Evolutionary conservation across 805 yeast genomes (phyloP).

Genomic region (Candida suzukii): DNA sequence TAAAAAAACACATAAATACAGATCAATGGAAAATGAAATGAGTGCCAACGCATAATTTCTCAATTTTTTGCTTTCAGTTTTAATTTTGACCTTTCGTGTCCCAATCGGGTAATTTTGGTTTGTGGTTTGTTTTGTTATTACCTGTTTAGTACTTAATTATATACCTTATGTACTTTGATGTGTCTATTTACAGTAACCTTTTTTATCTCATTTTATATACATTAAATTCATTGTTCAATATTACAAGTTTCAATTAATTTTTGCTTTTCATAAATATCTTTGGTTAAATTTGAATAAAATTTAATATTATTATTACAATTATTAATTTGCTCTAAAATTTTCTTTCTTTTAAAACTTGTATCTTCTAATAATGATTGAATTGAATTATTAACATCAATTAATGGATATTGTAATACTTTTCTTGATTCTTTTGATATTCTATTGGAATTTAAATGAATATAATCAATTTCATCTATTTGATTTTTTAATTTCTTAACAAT

Average conservation of each 20-base stretch:
- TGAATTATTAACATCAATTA: slow-evolving; percentile 69
- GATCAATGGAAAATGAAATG: too few relatives aligned
- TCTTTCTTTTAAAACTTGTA: slow-evolving; percentile 50
- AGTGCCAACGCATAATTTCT: too few relatives aligned
- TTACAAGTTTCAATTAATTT: slow-evolving; percentile 10
- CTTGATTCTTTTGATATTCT: slow-evolving; percentile 79
- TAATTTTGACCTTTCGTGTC: too few relatives aligned
- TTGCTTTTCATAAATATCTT: slow-evolving; percentile 16
- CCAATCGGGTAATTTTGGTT: too few relatives aligned
- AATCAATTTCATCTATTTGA: slow-evolving; percentile 63
- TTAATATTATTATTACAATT: slow-evolving; percentile 49
- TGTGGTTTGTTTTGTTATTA: too few relatives aligned
- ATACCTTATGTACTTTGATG: too few relatives aligned
- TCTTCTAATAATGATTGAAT: slow-evolving; percentile 63
- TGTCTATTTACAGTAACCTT: not conserved
- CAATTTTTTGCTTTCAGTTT: too few relatives aligned
- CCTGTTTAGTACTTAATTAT: too few relatives aligned
- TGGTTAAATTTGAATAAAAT: slow-evolving; percentile 44
- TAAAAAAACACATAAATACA: too few relatives aligned
- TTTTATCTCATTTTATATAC: not conserved
- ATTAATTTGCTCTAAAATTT: slow-evolving; percentile 41
- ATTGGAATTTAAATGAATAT: slow-evolving; percentile 68
- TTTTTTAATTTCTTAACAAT: slow-evolving; percentile 62
- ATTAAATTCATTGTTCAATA: not conserved
- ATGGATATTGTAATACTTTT: slow-evolving; percentile 72